Evolutionary conservation across 768 basidiomycete genomes (phyloP).

Genomic region (Pleurotus giganteus): DNA sequence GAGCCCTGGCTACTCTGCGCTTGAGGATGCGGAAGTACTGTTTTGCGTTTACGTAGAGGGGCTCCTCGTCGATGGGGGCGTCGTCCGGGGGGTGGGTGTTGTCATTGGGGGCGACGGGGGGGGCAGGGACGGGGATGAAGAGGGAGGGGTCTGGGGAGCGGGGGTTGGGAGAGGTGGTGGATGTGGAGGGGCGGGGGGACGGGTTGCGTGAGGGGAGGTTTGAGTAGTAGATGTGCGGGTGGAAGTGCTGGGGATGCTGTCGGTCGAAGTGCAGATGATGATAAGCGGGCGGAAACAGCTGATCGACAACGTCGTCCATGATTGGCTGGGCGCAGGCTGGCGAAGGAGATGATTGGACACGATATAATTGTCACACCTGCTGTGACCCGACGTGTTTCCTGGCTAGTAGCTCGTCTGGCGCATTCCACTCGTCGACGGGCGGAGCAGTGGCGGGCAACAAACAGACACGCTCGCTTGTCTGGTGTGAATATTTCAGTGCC

Average conservation of each 20-base stretch:
- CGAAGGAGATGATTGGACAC: slow-evolving; percentile 6
- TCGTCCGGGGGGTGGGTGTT: slow-evolving; percentile 20
- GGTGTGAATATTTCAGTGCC: background rate
- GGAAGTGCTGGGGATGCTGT: slow-evolving; percentile 30
- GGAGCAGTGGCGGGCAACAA: background rate
- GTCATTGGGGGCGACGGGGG: background rate
- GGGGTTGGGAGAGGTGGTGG: slow-evolving; percentile 19
- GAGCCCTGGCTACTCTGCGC: slow-evolving; percentile 83
- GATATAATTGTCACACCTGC: slow-evolving; percentile 13
- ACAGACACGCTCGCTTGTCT: slow-evolving; percentile 6
- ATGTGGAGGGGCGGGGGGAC: slow-evolving; percentile 18
- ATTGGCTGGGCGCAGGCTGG: slow-evolving; percentile 35
- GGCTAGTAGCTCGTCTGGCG: background rate
- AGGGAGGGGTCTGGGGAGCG: slow-evolving; percentile 18
- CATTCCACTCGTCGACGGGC: slow-evolving; percentile 1
- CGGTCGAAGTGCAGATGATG: slow-evolving; percentile 42
- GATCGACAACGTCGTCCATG: slow-evolving; percentile 58
- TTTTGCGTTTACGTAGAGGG: slow-evolving; percentile 98
- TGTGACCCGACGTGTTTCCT: slow-evolving; percentile 1
- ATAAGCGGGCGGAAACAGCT: slow-evolving; percentile 59
- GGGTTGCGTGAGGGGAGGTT: slow-evolving; percentile 18
- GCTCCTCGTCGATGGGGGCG: slow-evolving; percentile 82
- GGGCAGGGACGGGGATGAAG: background rate
- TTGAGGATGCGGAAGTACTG: slow-evolving; percentile 99
- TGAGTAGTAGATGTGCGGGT: slow-evolving; percentile 20